Evolutionary conservation across 2,329 filamentous ascomycete species (phyloP).

Genomic region (Botryotinia globosa): DNA sequence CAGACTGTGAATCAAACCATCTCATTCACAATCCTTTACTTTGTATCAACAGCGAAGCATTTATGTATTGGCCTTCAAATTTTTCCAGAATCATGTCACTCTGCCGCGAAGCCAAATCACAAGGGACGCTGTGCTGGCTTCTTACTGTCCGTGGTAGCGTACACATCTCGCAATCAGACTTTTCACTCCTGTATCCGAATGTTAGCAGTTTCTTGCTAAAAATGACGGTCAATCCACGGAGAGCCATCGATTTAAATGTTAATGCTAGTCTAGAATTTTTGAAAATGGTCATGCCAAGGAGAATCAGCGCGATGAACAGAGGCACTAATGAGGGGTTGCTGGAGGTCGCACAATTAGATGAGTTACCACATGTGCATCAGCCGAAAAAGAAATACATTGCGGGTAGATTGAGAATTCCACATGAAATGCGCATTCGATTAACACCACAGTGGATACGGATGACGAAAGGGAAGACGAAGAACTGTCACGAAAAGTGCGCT

Average conservation of each 20-base stretch:
- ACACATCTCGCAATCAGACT: slow-evolving; percentile 65
- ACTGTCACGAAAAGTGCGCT: background rate
- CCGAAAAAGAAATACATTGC: slow-evolving; percentile 59
- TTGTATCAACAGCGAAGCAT: slow-evolving; percentile 64
- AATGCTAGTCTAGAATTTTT: slow-evolving; percentile 63
- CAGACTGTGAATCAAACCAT: slow-evolving; percentile 44
- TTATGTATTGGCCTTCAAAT: slow-evolving; percentile 67
- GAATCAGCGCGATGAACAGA: slow-evolving; percentile 48
- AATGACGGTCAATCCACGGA: slow-evolving; percentile 58
- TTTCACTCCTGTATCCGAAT: slow-evolving; percentile 60
- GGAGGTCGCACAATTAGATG: slow-evolving; percentile 41
- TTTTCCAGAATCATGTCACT: slow-evolving; percentile 56
- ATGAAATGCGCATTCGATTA: slow-evolving; percentile 36
- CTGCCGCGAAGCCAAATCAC: slow-evolving; percentile 53
- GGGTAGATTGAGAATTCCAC: slow-evolving; percentile 53
- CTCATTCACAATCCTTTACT: slow-evolving; percentile 54
- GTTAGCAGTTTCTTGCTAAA: slow-evolving; percentile 59
- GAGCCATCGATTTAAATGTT: slow-evolving; percentile 62
- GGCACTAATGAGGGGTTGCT: slow-evolving; percentile 55
- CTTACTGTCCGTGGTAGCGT: slow-evolving; percentile 57
- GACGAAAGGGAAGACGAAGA: slow-evolving; percentile 32
- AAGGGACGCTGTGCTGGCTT: slow-evolving; percentile 49
- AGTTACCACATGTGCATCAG: slow-evolving; percentile 51
- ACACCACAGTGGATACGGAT: slow-evolving; percentile 21
- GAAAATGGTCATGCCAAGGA: slow-evolving; percentile 48